Evolutionary conservation across 2,329 filamentous ascomycete species (phyloP).

Genomic region (Didymella exigua): DNA sequence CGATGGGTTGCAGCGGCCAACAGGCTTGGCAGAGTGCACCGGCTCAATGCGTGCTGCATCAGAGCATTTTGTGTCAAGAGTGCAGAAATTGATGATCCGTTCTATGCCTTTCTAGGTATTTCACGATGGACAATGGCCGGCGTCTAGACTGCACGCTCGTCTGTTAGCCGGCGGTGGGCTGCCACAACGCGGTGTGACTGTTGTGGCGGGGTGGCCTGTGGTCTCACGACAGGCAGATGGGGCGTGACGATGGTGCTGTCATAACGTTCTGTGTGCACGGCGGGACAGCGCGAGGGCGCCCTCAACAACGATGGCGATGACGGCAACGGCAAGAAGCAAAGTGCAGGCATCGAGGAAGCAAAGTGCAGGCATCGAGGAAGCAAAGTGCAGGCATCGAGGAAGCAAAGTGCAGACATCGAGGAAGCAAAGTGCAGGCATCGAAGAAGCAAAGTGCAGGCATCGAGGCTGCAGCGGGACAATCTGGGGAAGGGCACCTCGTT

Average conservation of each 20-base stretch:
- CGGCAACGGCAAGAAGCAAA: constrained; percentile 1
- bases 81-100: constrained; percentile 30
- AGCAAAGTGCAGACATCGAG: too few relatives aligned
- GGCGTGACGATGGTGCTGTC: not conserved
- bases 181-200: constrained; percentile 17
- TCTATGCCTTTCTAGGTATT: constrained; percentile 41
- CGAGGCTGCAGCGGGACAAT: constrained; percentile 4
- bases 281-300: not conserved
- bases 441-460: constrained; percentile 5
- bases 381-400: not conserved
- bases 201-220: constrained; percentile 13
- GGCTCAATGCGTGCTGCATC: constrained; percentile 26
- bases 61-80: constrained; percentile 24
- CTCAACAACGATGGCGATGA: constrained; percentile 9
- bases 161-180: constrained; percentile 16
- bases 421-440: too few relatives aligned
- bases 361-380: not conserved
- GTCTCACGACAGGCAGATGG: constrained; percentile 12
- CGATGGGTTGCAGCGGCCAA: constrained; percentile 7
- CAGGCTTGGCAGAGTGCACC: constrained; percentile 30
- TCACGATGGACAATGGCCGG: constrained; percentile 40
- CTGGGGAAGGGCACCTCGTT: constrained; percentile 15
- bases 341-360: too few relatives aligned
- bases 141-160: constrained; percentile 31
- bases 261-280: constrained; percentile 8